Base-by-base conservation (phyloP, 306 rosid species). In the Fragaria iinumae region DNA sequence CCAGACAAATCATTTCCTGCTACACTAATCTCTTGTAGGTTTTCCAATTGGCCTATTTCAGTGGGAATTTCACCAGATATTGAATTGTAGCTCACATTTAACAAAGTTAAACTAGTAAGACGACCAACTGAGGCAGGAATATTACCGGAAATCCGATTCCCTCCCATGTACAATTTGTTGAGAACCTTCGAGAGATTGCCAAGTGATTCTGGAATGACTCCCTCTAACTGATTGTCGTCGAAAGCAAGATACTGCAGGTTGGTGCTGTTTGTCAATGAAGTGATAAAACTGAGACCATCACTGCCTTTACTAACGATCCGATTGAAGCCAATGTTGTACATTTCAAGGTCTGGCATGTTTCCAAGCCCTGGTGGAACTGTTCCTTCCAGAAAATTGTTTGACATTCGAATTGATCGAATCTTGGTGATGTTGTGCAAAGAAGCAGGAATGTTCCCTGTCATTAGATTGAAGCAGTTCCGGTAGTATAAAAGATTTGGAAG, bases 351-450 rank as follows among this genome's bases (percentile, higher is more conserved):
- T 20, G 90, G 95, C 8, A 91, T 78, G 67, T 93, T 93, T 73
- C 89, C 96, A 14, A 93, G 80, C 48, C 95, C 96, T 12, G 93
- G 90, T 70, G 96, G 95, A 48, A 90, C 86, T 6, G 86, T 79
- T 27, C 96, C 96, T 78, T 88, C 93, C 21, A 87, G 74, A 44
- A 67, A 72, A 75, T 89, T 93, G 67, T 66, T 27, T 2, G 83
- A 86, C 80, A 91, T 81, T 0, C 93, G 77, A 17, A 93, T 87
- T 56, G 82, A 48, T 69, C 67, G 36, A 63, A 89, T 89, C 32
- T 87, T 84, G 10, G 93, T 85, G 66, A 91, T 89, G 36, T 93
- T 93, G 68, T 91, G 91, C 55, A 93, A 68, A 25, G 98, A 93
- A 25, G 78, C 83, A 2, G 98, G 98, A 80, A 93, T 87, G 36